Evolutionary conservation across 1,284 basidiomycete species (phyloP).

Genomic region (Fistulina hepatica): DNA sequence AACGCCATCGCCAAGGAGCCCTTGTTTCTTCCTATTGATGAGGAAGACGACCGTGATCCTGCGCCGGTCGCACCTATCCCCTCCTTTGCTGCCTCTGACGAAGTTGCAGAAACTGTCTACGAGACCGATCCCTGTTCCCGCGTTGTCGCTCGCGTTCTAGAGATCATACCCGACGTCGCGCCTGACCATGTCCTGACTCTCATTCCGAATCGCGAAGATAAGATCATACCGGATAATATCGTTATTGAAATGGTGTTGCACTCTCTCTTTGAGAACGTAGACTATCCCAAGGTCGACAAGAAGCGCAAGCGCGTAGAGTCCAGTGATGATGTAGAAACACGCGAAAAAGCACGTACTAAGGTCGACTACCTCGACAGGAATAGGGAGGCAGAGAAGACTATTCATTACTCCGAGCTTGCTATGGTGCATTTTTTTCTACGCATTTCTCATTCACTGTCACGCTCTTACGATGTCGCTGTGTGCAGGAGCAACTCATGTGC

Average conservation of each 20-base stretch:
- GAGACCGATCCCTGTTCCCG: conserved; percentile 5
- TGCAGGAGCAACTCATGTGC: conserved; percentile 39
- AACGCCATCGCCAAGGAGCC: conserved; percentile 11
- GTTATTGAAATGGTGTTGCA: conserved; percentile 46
- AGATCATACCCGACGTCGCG: conserved; percentile 58
- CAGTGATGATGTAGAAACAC: conserved; percentile 16
- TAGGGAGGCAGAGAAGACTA: conserved; percentile 29
- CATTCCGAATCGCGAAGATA: conserved; percentile 29
- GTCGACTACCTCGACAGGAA: conserved; percentile 42
- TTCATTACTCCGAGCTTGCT: conserved; percentile 37
- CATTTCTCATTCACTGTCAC: conserved; percentile 1
- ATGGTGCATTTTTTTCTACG: conserved; percentile 30
- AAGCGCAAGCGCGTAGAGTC: conserved; percentile 35
- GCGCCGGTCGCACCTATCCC: not conserved
- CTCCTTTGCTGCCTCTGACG: not conserved
- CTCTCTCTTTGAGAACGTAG: conserved; percentile 45
- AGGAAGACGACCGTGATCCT: conserved; percentile 19
- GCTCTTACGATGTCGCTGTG: conserved; percentile 4
- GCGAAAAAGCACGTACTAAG: conserved; percentile 24
- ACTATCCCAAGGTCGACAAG: conserved; percentile 47
- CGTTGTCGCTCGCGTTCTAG: conserved; percentile 40
- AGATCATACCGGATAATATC: conserved; percentile 21
- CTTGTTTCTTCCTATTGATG: conserved; percentile 21
- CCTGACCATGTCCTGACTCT: conserved; percentile 39
- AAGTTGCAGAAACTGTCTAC: not conserved